Conservation (phyloP, 1,284 basidiomycete species). For the Ganoderma meredithae region DNA sequence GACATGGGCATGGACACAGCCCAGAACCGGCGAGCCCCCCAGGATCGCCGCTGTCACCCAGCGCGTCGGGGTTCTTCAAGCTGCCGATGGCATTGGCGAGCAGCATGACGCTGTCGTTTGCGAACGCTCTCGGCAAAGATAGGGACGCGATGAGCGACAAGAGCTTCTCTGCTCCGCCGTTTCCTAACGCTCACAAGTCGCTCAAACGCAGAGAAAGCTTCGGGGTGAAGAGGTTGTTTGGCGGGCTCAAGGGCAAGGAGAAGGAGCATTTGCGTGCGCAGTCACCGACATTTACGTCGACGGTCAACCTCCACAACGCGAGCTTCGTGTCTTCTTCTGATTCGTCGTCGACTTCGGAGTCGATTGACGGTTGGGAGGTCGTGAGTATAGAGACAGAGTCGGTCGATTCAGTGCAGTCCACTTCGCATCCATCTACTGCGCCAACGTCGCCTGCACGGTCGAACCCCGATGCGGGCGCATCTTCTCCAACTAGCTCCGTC, state of each 20-base stretch:
- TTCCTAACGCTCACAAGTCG: neutral
- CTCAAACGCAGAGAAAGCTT: slow-evolving; percentile 41
- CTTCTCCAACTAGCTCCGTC: slow-evolving; percentile 10
- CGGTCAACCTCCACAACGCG: slow-evolving; percentile 5
- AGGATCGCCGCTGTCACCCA: slow-evolving; percentile 33
- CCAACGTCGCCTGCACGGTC: slow-evolving; percentile 23
- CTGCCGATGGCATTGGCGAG: slow-evolving; percentile 38
- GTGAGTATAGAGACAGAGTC: slow-evolving; percentile 20
- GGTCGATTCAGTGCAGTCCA: slow-evolving; percentile 1
- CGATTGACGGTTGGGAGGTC: slow-evolving; percentile 31
- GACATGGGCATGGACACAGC: slow-evolving; percentile 20
- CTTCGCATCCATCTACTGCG: slow-evolving; percentile 1
- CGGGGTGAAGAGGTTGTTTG: slow-evolving; percentile 42
- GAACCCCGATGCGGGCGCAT: slow-evolving; percentile 11
- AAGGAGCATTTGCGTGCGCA: slow-evolving; percentile 23
- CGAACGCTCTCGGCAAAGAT: slow-evolving; percentile 25
- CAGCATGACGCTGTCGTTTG: slow-evolving; percentile 37
- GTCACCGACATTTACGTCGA: slow-evolving; percentile 9
- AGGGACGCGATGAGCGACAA: slow-evolving; percentile 23
- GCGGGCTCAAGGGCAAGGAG: slow-evolving; percentile 43
- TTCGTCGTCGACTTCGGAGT: slow-evolving; percentile 21
- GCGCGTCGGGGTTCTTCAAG: slow-evolving; percentile 34
- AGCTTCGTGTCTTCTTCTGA: slow-evolving; percentile 25
- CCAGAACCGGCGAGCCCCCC: slow-evolving; percentile 31
- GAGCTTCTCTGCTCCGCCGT: slow-evolving; percentile 12